These are phyloP conservation scores for Cryptosporidium ubiquitum DNA, from an alignment of 169 alveolate species.

Conservation along the genomic window DNA sequence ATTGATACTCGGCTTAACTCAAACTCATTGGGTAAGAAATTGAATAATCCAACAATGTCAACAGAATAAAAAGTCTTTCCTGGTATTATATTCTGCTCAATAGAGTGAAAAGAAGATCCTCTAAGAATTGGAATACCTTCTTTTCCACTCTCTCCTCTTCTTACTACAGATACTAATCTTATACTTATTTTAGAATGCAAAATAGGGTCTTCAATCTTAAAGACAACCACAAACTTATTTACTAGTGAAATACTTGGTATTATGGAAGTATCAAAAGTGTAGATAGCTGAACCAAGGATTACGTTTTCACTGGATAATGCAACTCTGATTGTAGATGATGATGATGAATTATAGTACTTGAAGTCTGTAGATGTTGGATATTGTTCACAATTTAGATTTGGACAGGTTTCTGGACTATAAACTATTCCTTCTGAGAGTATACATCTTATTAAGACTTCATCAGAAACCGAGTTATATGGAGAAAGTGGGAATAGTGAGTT, in stretches of 20 bases:
- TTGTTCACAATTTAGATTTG: conserved; percentile 21
- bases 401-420: conserved; percentile 17
- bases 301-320: conserved; percentile 15
- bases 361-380: conserved; percentile 13
- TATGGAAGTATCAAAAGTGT: conserved; percentile 36
- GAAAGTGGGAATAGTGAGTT: conserved; percentile 38
- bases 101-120: conserved; percentile 49
- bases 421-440: conserved; percentile 23
- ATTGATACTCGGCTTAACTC: conserved; percentile 4
- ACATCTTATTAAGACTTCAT: conserved; percentile 28
- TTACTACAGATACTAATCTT: conserved; percentile 28
- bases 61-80: conserved; percentile 25
- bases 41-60: conserved; percentile 44
- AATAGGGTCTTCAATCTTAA: not conserved
- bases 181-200: conserved; percentile 15
- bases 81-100: conserved; percentile 33
- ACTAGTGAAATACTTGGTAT: conserved; percentile 40
- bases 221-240: conserved; percentile 28
- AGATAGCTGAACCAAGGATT: conserved; percentile 20
- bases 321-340: conserved; percentile 16
- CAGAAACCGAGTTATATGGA: conserved; percentile 31
- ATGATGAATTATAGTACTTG: conserved; percentile 14
- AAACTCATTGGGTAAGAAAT: conserved; percentile 36
- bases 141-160: not conserved
- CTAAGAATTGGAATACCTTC: conserved; percentile 17